Percentiles rank a stretch among this genome's conserved stretches.
These are phyloP conservation scores for Scenedesmus sp. DNA, from an alignment of 163 green algal species.

Conservation along the genomic window DNA sequence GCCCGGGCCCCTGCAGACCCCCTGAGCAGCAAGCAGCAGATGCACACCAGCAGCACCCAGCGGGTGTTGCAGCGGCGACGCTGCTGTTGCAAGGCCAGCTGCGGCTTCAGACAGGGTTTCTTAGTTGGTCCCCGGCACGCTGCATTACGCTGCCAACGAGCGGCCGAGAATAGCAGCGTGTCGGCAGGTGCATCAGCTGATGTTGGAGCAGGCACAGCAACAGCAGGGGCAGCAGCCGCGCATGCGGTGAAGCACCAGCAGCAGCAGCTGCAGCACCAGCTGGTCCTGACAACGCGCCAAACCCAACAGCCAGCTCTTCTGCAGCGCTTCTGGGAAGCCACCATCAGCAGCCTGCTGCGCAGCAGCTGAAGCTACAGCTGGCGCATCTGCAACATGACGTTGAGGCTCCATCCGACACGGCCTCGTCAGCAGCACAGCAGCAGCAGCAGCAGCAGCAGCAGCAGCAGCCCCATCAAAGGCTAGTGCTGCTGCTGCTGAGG, in stretches of 20 bases:
- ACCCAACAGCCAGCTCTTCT: neutral
- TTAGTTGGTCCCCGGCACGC: neutral
- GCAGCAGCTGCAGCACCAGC: constrained; percentile 27
- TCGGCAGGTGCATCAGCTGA: neutral
- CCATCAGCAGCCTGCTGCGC: no score
- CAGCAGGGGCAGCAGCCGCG: constrained; percentile 22
- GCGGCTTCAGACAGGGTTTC: neutral
- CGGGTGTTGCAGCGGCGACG: neutral
- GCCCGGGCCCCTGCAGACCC: no score
- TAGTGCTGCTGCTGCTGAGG: neutral
- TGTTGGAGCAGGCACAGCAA: neutral
- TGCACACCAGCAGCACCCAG: neutral
- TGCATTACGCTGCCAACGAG: neutral
- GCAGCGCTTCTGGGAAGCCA: neutral
- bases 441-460: no score
- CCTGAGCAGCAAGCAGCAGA: neutral
- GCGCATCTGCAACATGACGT: no score
- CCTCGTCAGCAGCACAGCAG: neutral
- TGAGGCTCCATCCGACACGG: neutral
- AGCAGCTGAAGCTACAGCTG: no score
- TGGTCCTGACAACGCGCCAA: neutral
- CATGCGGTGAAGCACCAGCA: neutral
- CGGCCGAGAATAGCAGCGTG: neutral
- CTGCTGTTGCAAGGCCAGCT: neutral
- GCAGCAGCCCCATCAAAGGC: neutral